phyloP scores from a whole-genome alignment of 495 filamentous ascomycete genomes.

The Cladorrhinum samala region DNA sequence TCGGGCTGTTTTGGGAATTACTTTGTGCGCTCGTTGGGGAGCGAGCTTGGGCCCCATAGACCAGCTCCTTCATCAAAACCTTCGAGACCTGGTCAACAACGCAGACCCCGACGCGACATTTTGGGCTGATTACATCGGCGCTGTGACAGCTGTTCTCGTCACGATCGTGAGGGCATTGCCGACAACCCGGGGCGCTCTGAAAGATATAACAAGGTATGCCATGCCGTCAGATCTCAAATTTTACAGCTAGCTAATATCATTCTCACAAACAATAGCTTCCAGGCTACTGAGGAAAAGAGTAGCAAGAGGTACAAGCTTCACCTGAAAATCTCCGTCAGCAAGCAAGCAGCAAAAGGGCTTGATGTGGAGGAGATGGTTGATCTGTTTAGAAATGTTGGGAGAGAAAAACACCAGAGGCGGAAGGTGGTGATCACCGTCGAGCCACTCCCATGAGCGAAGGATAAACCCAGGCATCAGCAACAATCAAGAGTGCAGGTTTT shows the following conservation, averaged over 20 bases:
- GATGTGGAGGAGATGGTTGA: slow-evolving; percentile 21
- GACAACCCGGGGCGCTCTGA: slow-evolving; percentile 14
- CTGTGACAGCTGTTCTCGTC: slow-evolving; percentile 30
- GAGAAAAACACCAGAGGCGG: slow-evolving; percentile 18
- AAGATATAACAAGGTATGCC: slow-evolving; percentile 28
- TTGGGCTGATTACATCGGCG: slow-evolving; percentile 42
- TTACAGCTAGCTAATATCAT: not conserved
- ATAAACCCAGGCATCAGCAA: not conserved
- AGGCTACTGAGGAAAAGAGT: slow-evolving; percentile 16
- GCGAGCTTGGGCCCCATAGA: slow-evolving; percentile 52
- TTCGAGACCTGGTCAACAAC: slow-evolving; percentile 30
- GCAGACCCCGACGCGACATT: slow-evolving; percentile 31
- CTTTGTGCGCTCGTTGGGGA: slow-evolving; percentile 72
- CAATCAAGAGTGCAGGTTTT: not conserved
- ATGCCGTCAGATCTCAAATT: not conserved
- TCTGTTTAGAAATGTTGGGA: slow-evolving; percentile 28
- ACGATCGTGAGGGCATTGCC: slow-evolving; percentile 31
- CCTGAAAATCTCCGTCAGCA: slow-evolving; percentile 26
- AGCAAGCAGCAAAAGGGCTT: slow-evolving; percentile 15
- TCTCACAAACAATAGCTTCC: slow-evolving; percentile 19
- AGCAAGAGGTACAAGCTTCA: slow-evolving; percentile 26
- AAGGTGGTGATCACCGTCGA: slow-evolving; percentile 22
- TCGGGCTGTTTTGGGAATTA: slow-evolving; percentile 64
- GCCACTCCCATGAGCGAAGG: slow-evolving; percentile 1
- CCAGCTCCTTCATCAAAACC: slow-evolving; percentile 29